Evolutionary conservation across 495 filamentous ascomycete genomes (phyloP).

Genomic region (Aspergillus bertholletiae): DNA sequence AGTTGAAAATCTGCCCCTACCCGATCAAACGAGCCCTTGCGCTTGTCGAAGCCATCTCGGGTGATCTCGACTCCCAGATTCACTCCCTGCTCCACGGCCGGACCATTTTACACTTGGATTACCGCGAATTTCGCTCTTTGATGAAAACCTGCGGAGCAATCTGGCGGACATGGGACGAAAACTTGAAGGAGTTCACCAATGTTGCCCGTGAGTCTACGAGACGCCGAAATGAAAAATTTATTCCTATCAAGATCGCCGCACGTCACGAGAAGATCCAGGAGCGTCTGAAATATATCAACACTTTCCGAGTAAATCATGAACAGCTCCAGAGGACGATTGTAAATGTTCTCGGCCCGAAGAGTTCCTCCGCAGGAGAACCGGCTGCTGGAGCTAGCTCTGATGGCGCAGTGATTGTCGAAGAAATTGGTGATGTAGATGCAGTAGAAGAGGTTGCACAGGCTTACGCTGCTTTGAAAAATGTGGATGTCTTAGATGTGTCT

Average conservation of each 20-base stretch:
- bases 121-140: slow-evolving; percentile 78
- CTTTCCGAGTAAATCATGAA: slow-evolving; percentile 93
- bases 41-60: slow-evolving; percentile 97
- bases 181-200: slow-evolving; percentile 95
- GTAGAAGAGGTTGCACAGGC: slow-evolving; percentile 93
- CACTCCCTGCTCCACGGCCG: slow-evolving; percentile 82
- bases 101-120: slow-evolving; percentile 86
- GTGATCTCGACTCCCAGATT: slow-evolving; percentile 80
- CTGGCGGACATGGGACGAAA: slow-evolving; percentile 90
- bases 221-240: slow-evolving; percentile 91
- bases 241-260: slow-evolving; percentile 89
- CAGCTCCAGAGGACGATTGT: slow-evolving; percentile 94
- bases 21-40: slow-evolving; percentile 87
- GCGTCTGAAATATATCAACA: slow-evolving; percentile 85
- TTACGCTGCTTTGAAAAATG: slow-evolving; percentile 87
- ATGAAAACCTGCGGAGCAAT: slow-evolving; percentile 81
- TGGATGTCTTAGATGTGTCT: slow-evolving; percentile 91
- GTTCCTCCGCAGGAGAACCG: slow-evolving; percentile 40
- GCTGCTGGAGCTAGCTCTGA: slow-evolving; percentile 44
- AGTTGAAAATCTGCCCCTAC: slow-evolving; percentile 90
- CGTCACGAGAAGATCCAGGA: slow-evolving; percentile 84
- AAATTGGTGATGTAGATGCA: slow-evolving; percentile 97
- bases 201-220: slow-evolving; percentile 90
- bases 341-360: slow-evolving; percentile 81
- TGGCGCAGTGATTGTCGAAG: slow-evolving; percentile 72